These are phyloP conservation scores for Andrographis paniculata DNA, from an alignment of 305 asterid genomes.

Conservation along the genomic window DNA sequence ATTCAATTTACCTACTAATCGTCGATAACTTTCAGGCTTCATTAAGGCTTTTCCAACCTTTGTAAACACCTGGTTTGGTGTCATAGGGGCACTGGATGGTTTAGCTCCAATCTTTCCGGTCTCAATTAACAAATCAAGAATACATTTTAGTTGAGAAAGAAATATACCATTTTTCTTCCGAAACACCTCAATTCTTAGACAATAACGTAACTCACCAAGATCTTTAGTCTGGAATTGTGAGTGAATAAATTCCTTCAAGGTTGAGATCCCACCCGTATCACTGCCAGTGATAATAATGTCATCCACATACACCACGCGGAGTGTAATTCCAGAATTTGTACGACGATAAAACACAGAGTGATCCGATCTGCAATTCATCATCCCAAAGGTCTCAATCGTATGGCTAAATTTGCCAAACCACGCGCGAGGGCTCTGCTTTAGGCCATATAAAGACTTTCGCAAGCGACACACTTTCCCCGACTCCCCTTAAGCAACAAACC, in stretches of 20 bases:
- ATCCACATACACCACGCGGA: background rate
- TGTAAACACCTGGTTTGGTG: background rate
- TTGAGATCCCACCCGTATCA: background rate
- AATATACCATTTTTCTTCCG: background rate
- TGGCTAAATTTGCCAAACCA: background rate
- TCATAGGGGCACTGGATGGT: background rate
- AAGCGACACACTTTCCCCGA: background rate
- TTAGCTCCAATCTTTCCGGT: background rate
- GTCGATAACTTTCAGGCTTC: background rate
- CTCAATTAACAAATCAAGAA: background rate
- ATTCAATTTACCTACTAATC: conserved; percentile 1
- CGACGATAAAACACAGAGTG: background rate
- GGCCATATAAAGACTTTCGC: background rate
- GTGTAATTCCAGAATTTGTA: background rate
- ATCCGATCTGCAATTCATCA: background rate
- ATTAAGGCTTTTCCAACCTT: background rate
- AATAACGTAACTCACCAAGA: background rate
- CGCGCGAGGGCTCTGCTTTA: background rate
- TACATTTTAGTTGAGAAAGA: background rate
- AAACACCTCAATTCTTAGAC: background rate
- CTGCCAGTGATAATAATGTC: background rate
- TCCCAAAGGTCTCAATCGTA: background rate
- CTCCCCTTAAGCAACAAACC: conserved; percentile 4
- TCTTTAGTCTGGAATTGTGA: background rate
- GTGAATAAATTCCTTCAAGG: background rate